phyloP scores from a whole-genome alignment of 306 rosid genomes.

The Alnus rubra region DNA sequence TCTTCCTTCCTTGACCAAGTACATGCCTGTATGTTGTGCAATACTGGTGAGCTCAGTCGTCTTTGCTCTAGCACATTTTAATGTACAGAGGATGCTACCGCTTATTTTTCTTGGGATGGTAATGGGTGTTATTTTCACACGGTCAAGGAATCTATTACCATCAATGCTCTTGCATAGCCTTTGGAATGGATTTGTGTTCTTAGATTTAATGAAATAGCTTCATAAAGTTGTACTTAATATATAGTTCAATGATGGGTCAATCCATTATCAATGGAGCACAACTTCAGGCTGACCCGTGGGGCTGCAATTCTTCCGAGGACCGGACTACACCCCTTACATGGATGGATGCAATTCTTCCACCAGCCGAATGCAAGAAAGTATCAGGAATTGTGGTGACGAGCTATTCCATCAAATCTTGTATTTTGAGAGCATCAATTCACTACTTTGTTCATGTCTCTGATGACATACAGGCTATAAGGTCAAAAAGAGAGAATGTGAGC shows the following conservation, averaged over 20 bases:
- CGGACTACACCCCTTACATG: neutral
- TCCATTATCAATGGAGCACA: constrained; percentile 29
- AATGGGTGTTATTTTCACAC: constrained; percentile 81
- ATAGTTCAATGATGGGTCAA: constrained; percentile 24
- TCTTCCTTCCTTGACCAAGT: constrained; percentile 88
- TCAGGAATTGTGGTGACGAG: neutral
- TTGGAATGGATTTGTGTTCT: constrained; percentile 91
- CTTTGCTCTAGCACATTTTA: constrained; percentile 92
- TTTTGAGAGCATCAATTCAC: constrained; percentile 10
- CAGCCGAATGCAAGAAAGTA: constrained; percentile 1
- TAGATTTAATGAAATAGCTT: constrained; percentile 75
- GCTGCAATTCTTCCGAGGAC: neutral
- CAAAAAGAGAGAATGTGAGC: constrained; percentile 18
- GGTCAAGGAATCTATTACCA: constrained; percentile 89
- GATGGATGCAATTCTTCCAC: constrained; percentile 13
- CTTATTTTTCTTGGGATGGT: constrained; percentile 90
- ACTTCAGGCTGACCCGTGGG: constrained; percentile 23
- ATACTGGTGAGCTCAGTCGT: constrained; percentile 83
- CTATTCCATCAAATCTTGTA: neutral
- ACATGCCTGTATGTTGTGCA: constrained; percentile 96
- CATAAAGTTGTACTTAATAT: constrained; percentile 21
- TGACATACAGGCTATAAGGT: constrained; percentile 5
- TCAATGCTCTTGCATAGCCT: constrained; percentile 97
- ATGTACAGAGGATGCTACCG: constrained; percentile 91
- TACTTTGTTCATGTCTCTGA: constrained; percentile 24